Evolutionary conservation across 306 rosid genomes (phyloP).

Genomic region (Herpetospermum pedunculosum): DNA sequence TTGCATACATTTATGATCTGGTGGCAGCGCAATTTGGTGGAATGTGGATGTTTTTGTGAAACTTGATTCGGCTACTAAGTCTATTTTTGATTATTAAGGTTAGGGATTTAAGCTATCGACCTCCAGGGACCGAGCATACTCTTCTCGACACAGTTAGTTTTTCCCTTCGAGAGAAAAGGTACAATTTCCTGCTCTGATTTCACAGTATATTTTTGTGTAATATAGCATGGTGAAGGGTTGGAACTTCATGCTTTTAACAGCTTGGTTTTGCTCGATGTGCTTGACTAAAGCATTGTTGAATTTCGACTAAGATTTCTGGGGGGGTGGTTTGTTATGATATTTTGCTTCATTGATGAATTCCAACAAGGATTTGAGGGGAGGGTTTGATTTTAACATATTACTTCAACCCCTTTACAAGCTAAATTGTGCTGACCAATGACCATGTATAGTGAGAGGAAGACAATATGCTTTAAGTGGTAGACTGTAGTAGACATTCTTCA

Average conservation of each 20-base stretch:
- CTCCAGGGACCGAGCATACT: slow-evolving; percentile 69
- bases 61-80: background rate
- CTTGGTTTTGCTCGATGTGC: background rate
- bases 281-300: background rate
- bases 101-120: slow-evolving; percentile 67
- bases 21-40: background rate
- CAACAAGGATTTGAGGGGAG: background rate
- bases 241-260: background rate
- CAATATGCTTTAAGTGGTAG: background rate
- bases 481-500: background rate
- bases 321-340: background rate
- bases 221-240: background rate
- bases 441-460: background rate
- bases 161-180: slow-evolving; percentile 81
- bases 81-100: slow-evolving; percentile 28
- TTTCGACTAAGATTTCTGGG: background rate
- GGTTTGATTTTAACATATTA: background rate
- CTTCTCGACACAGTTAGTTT: slow-evolving; percentile 60
- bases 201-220: background rate
- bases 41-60: background rate
- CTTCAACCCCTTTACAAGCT: background rate
- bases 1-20: background rate
- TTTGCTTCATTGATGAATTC: background rate
- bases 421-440: background rate
- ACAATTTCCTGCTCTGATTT: slow-evolving; percentile 1